phyloP scores from a whole-genome alignment of 164 flowering plant genomes.

The Sedum album region DNA sequence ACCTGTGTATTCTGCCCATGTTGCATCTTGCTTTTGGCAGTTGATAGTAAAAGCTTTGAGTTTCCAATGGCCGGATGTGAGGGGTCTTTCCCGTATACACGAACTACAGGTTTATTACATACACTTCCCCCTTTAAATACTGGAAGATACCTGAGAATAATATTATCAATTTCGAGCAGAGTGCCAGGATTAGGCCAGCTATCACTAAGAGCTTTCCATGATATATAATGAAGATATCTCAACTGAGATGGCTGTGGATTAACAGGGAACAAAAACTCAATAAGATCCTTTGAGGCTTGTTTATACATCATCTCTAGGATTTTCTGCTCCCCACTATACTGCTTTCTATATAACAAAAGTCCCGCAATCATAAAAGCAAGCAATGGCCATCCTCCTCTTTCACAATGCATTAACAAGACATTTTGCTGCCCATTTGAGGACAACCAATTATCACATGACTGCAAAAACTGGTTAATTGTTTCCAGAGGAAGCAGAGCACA shows the following conservation, averaged over 20 bases:
- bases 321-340: constrained; percentile 83
- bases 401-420: constrained; percentile 90
- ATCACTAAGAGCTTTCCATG: constrained; percentile 57
- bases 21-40: constrained; percentile 44
- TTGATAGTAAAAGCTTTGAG: constrained; percentile 68
- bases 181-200: constrained; percentile 81
- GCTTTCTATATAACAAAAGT: constrained; percentile 72
- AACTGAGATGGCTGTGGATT: constrained; percentile 88
- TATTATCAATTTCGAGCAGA: constrained; percentile 57
- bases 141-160: constrained; percentile 66
- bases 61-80: constrained; percentile 37
- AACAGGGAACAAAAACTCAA: constrained; percentile 66
- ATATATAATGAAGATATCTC: constrained; percentile 88
- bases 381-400: constrained; percentile 96
- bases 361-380: constrained; percentile 95
- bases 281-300: constrained; percentile 90
- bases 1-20: constrained; percentile 51
- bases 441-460: constrained; percentile 90
- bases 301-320: constrained; percentile 93
- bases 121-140: constrained; percentile 52
- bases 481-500: constrained; percentile 79
- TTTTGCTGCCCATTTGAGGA: constrained; percentile 86
- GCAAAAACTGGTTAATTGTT: constrained; percentile 83
- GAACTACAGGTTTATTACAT: constrained; percentile 79
- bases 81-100: constrained; percentile 79